These are phyloP conservation scores for Spergularia azorica DNA, from an alignment of 179 eudicot species.

Conservation along the genomic window DNA sequence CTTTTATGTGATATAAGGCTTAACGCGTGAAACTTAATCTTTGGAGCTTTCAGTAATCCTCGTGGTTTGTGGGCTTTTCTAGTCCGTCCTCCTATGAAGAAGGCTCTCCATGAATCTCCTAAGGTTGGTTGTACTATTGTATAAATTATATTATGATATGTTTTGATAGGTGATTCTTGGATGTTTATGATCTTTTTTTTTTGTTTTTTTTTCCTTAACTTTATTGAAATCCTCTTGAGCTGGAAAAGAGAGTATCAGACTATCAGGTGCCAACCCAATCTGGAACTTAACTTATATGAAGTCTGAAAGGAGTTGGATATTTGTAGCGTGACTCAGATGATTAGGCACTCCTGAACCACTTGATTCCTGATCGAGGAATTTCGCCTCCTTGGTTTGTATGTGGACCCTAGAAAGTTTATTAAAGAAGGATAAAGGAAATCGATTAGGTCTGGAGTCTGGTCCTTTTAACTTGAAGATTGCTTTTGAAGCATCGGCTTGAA, in stretches of 20 bases:
- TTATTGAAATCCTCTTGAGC: neutral
- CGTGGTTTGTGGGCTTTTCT: constrained; percentile 72
- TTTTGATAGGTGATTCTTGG: neutral
- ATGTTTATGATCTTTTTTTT: neutral
- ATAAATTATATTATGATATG: constrained; percentile 30
- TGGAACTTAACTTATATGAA: neutral
- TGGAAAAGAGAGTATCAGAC: neutral
- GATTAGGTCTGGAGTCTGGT: too few relatives aligned
- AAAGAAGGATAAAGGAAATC: neutral
- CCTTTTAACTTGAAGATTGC: too few relatives aligned
- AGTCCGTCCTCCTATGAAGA: constrained; percentile 47
- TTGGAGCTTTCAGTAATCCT: constrained; percentile 41
- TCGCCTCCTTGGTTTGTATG: neutral
- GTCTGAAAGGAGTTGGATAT: neutral
- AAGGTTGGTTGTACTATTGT: constrained; percentile 43
- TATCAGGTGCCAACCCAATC: neutral
- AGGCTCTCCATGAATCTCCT: constrained; percentile 42
- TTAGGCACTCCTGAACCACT: neutral
- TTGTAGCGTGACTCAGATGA: neutral
- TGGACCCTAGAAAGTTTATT: neutral
- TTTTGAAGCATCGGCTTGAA: too few relatives aligned
- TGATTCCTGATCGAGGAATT: neutral
- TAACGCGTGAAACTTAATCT: constrained; percentile 19
- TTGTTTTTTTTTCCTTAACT: neutral
- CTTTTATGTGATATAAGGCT: constrained; percentile 15